phyloP scores from a whole-genome alignment of 2,329 filamentous ascomycete species.

The Aureobasidium sp. region DNA sequence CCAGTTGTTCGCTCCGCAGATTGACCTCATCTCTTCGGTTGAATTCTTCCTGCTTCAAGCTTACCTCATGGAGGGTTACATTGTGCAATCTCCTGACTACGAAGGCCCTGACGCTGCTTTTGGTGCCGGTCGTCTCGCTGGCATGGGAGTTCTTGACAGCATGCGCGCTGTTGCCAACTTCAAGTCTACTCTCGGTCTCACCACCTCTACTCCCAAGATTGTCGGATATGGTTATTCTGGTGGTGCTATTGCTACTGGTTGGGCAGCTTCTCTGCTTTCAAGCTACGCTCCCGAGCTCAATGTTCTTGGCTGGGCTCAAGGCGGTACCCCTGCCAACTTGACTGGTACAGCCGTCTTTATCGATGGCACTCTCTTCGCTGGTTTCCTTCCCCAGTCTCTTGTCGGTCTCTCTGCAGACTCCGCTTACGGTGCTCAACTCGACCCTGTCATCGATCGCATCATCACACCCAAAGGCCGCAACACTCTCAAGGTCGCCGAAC shows the following conservation, averaged over 20 bases:
- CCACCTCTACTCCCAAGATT: background rate
- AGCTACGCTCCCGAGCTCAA: constrained; percentile 23
- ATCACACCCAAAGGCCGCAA: constrained; percentile 18
- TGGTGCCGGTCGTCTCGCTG: constrained; percentile 19
- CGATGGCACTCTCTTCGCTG: constrained; percentile 20
- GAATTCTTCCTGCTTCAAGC: constrained; percentile 12
- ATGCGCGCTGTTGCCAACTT: constrained; percentile 20
- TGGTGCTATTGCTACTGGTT: constrained; percentile 21
- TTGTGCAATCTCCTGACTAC: constrained; percentile 21
- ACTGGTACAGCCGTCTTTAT: constrained; percentile 21
- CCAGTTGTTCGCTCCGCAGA: constrained; percentile 1
- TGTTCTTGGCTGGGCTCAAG: constrained; percentile 24
- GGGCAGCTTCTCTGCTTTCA: constrained; percentile 21
- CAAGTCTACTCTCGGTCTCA: constrained; percentile 2
- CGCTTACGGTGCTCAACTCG: constrained; percentile 20
- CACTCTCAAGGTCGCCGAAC: constrained; percentile 16
- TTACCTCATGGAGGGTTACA: constrained; percentile 19
- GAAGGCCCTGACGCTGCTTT: constrained; percentile 22
- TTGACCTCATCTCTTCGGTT: background rate
- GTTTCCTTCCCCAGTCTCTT: constrained; percentile 22
- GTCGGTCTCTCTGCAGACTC: constrained; percentile 18
- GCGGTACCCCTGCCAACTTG: constrained; percentile 34
- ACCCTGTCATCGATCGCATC: constrained; percentile 16
- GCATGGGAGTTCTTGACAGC: constrained; percentile 22
- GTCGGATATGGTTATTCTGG: constrained; percentile 21